Evolutionary conservation across 2,329 filamentous ascomycete genomes (phyloP).

Genomic region (Claviceps monticola): DNA sequence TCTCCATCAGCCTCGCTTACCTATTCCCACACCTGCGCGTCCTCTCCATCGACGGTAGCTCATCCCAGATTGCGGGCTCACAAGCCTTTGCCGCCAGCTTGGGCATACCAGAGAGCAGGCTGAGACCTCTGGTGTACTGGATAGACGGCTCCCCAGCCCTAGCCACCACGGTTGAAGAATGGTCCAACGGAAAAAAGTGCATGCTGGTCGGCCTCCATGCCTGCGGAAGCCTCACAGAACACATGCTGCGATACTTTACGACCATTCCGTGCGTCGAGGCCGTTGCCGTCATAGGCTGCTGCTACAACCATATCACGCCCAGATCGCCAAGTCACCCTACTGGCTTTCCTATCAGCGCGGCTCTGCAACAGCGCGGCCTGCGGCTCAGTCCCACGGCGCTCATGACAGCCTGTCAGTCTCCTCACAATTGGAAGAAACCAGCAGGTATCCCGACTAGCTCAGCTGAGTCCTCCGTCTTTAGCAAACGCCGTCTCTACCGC

Average conservation of each 20-base stretch:
- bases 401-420: slow-evolving; percentile 20
- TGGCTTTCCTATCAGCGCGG: slow-evolving; percentile 24
- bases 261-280: slow-evolving; percentile 9
- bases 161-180: slow-evolving; percentile 11
- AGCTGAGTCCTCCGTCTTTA: slow-evolving; percentile 10
- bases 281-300: slow-evolving; percentile 18
- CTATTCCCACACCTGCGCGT: slow-evolving; percentile 15
- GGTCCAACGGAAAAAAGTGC: slow-evolving; percentile 15
- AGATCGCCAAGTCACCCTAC: slow-evolving; percentile 22
- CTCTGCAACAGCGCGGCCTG: slow-evolving; percentile 10
- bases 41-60: slow-evolving; percentile 19
- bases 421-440: slow-evolving; percentile 18
- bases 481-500: slow-evolving; percentile 15
- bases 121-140: slow-evolving; percentile 14
- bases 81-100: slow-evolving; percentile 11
- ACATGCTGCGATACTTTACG: slow-evolving; percentile 18
- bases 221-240: slow-evolving; percentile 19
- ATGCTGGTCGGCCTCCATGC: slow-evolving; percentile 20
- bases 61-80: slow-evolving; percentile 16
- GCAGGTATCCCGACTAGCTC: slow-evolving; percentile 2
- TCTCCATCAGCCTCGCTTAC: slow-evolving; percentile 16
- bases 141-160: slow-evolving; percentile 15
- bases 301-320: slow-evolving; percentile 20
- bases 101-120: slow-evolving; percentile 9
- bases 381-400: slow-evolving; percentile 17